Conservation (phyloP, 176 grass and related monocot genomes). For the Oryza australiensis region DNA sequence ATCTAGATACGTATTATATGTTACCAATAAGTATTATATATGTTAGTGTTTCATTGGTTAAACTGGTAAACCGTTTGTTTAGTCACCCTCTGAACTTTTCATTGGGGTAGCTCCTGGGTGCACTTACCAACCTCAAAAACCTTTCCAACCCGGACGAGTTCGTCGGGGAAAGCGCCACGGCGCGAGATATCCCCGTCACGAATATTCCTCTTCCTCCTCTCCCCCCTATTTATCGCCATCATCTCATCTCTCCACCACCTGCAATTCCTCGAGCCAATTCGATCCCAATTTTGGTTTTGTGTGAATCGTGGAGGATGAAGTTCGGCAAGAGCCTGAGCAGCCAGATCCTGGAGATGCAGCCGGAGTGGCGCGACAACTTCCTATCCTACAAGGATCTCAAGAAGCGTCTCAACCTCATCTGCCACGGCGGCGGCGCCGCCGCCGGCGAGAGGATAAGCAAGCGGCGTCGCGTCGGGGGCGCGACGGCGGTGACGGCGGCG, state of each 20-base stretch:
- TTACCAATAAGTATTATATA: too few relatives aligned
- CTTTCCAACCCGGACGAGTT: neutral
- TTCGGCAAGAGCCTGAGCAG: conserved; percentile 94
- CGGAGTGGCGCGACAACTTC: conserved; percentile 97
- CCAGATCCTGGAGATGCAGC: conserved; percentile 95
- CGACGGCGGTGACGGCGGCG: neutral
- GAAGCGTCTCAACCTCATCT: conserved; percentile 79
- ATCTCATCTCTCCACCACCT: neutral
- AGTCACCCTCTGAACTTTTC: too few relatives aligned
- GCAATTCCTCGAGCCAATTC: neutral
- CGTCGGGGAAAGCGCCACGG: neutral
- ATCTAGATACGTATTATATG: too few relatives aligned
- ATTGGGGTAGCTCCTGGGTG: too few relatives aligned
- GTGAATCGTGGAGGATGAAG: conserved; percentile 52
- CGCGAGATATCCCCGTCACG: neutral
- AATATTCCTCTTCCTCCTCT: neutral
- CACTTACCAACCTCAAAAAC: neutral
- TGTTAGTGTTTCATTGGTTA: too few relatives aligned
- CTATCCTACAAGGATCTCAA: conserved; percentile 97
- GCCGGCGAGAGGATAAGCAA: conserved; percentile 42
- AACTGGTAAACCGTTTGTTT: too few relatives aligned
- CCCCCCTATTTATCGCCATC: neutral
- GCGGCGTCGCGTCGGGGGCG: conserved; percentile 17
- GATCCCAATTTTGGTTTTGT: neutral
- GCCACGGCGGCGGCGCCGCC: neutral